These are phyloP conservation scores for Aspergillus pseudotamarii DNA, from an alignment of 2,329 filamentous ascomycete genomes.

Conservation along the genomic window DNA sequence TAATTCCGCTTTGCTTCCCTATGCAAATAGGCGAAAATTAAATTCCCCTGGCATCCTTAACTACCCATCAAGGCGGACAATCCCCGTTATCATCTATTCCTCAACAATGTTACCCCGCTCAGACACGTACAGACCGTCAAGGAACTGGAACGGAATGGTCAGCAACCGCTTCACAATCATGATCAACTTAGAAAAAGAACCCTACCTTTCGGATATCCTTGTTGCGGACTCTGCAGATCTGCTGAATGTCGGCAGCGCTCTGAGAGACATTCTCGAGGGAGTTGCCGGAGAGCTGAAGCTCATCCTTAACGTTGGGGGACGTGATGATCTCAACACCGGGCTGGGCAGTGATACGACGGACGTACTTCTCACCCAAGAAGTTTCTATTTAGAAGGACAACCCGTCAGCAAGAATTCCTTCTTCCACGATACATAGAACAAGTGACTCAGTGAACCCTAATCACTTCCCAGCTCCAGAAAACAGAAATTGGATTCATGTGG, in stretches of 20 bases:
- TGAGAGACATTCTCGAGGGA: slow-evolving; percentile 97
- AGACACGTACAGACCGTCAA: slow-evolving; percentile 99
- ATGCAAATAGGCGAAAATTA: slow-evolving; percentile 45
- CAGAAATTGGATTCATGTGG: not conserved
- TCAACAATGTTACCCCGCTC: slow-evolving; percentile 95
- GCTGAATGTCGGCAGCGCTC: slow-evolving; percentile 98
- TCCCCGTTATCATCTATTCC: slow-evolving; percentile 43
- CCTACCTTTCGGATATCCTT: slow-evolving; percentile 99
- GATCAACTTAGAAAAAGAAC: slow-evolving; percentile 3
- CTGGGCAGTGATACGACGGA: slow-evolving; percentile 87
- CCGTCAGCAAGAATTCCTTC: slow-evolving; percentile 29
- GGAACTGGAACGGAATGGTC: slow-evolving; percentile 65
- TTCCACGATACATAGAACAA: not conserved
- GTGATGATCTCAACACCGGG: slow-evolving; percentile 86
- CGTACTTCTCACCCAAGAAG: slow-evolving; percentile 99
- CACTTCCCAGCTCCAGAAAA: not conserved
- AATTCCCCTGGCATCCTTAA: slow-evolving; percentile 41
- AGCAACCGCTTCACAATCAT: not conserved
- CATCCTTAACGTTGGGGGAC: slow-evolving; percentile 94
- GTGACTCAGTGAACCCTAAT: not conserved
- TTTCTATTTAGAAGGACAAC: slow-evolving; percentile 61
- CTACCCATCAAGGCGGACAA: slow-evolving; percentile 35
- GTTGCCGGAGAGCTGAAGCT: slow-evolving; percentile 92
- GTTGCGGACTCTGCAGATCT: slow-evolving; percentile 99
- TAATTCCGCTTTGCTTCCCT: slow-evolving; percentile 42